phyloP scores from a whole-genome alignment of 768 basidiomycete genomes.

The Cystobasidium ongulense region DNA sequence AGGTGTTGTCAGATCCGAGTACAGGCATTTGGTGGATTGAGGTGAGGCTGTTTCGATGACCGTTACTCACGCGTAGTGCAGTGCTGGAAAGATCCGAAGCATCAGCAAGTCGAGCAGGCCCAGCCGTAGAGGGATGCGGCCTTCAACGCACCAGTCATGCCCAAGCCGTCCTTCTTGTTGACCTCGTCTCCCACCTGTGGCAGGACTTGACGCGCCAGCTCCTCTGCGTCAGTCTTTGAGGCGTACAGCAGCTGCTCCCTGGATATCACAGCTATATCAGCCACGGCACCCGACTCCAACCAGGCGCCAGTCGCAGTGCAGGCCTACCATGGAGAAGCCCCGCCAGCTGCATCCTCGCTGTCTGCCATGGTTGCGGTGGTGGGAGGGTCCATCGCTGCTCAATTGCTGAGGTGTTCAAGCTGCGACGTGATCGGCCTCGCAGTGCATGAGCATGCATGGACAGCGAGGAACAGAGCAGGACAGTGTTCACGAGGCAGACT shows the following conservation, averaged over 20 bases:
- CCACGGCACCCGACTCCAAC: background rate
- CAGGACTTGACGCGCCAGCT: background rate
- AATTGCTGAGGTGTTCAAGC: too few species aligned
- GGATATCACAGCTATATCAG: background rate
- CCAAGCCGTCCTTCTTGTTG: conserved; percentile 68
- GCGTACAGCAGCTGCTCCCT: conserved; percentile 31
- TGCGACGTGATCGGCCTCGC: too few species aligned
- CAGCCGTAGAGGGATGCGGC: background rate
- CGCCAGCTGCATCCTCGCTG: background rate
- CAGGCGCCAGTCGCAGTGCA: background rate
- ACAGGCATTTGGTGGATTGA: too few species aligned
- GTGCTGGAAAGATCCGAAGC: conserved; percentile 47
- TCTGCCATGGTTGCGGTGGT: background rate
- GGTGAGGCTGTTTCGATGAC: too few species aligned
- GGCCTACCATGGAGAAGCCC: background rate
- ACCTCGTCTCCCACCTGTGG: conserved; percentile 50
- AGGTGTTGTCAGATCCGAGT: too few species aligned
- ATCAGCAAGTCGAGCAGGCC: background rate
- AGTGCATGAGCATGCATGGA: too few species aligned
- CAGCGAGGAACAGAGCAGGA: too few species aligned
- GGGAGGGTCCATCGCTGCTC: background rate
- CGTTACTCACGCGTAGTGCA: conserved; percentile 64
- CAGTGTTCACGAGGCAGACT: too few species aligned
- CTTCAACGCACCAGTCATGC: conserved; percentile 61
- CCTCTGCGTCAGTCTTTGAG: conserved; percentile 26